These are phyloP conservation scores for Lodderomyces orthopsilosis DNA, from an alignment of 1,139 yeast genomes.

Conservation along the genomic window DNA sequence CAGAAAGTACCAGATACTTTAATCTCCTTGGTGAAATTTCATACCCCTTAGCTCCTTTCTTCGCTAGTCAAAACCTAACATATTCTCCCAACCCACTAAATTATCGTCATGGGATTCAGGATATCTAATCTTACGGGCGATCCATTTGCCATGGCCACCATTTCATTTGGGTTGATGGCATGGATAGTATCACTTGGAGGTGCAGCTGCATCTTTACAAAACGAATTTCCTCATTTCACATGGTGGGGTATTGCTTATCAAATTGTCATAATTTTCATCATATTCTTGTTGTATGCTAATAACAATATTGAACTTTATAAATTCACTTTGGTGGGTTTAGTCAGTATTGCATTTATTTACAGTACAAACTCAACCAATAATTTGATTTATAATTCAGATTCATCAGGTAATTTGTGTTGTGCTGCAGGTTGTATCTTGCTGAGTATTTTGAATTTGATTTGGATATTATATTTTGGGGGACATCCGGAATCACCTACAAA, in stretches of 20 bases:
- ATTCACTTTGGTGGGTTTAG: slow-evolving; percentile 54
- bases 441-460: slow-evolving; percentile 72
- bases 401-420: slow-evolving; percentile 73
- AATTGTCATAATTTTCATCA: slow-evolving; percentile 53
- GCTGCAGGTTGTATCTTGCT: slow-evolving; percentile 89
- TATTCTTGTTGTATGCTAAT: slow-evolving; percentile 61
- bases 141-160: slow-evolving; percentile 69
- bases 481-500: slow-evolving; percentile 79
- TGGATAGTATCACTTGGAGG: slow-evolving; percentile 92
- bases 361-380: slow-evolving; percentile 79
- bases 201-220: slow-evolving; percentile 60
- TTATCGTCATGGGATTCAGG: slow-evolving; percentile 32
- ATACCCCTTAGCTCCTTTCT: no score
- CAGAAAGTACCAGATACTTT: no score
- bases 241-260: slow-evolving; percentile 98
- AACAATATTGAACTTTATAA: slow-evolving; percentile 73
- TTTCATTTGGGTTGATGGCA: slow-evolving; percentile 58
- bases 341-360: slow-evolving; percentile 72
- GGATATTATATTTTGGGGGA: slow-evolving; percentile 86
- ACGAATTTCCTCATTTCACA: slow-evolving; percentile 69
- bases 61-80: not conserved
- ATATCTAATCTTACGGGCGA: slow-evolving; percentile 58
- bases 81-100: not conserved
- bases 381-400: slow-evolving; percentile 64
- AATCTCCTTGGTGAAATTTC: no score